These are phyloP conservation scores for Leptodermis oblonga DNA, from an alignment of 257 asterid genomes.

Conservation along the genomic window DNA sequence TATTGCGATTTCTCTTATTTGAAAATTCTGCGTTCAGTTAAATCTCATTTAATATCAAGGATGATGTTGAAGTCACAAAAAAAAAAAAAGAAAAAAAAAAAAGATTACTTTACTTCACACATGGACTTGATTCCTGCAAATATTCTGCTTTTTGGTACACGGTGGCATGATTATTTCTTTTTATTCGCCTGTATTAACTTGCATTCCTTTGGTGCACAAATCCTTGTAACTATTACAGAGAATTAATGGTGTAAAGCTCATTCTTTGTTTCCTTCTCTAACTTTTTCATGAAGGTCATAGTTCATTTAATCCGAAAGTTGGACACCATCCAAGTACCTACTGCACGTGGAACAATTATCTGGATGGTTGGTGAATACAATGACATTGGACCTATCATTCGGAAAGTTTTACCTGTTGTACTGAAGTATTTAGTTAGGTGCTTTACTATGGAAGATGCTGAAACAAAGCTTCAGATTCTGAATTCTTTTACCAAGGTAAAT, in stretches of 20 bases:
- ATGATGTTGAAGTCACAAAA: background rate
- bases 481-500: conserved; percentile 75
- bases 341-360: conserved; percentile 87
- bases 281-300: conserved; percentile 58
- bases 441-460: conserved; percentile 71
- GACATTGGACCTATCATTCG: conserved; percentile 51
- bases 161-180: no score
- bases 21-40: background rate
- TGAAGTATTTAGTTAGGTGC: conserved; percentile 68
- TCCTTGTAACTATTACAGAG: background rate
- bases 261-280: conserved; percentile 10
- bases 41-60: background rate
- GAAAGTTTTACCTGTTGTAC: conserved; percentile 60
- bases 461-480: conserved; percentile 89
- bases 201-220: background rate
- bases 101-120: background rate
- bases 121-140: background rate
- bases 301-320: conserved; percentile 68
- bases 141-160: background rate
- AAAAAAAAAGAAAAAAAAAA: no score
- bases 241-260: conserved; percentile 13
- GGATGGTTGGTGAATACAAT: conserved; percentile 94
- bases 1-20: background rate
- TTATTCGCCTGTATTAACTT: background rate
- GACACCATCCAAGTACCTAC: conserved; percentile 71